Evolutionary conservation across 164 flowering plant species (phyloP).

Genomic region (Cinnamomum chago): DNA sequence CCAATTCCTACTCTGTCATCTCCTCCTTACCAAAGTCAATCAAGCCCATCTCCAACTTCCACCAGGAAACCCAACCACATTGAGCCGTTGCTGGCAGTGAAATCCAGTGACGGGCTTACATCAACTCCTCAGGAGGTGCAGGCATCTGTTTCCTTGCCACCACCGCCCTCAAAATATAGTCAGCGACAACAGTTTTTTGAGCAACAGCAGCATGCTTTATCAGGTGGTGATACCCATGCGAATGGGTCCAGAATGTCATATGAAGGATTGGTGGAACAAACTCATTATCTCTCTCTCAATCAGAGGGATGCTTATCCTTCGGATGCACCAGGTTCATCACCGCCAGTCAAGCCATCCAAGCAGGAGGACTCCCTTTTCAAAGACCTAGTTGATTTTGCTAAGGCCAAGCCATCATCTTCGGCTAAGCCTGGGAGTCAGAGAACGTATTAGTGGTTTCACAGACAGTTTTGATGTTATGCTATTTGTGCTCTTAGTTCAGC

Average conservation of each 20-base stretch:
- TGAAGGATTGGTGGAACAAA: slow-evolving; percentile 60
- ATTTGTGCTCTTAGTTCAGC: too few species aligned
- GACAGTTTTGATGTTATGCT: neutral
- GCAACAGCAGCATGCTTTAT: slow-evolving; percentile 17
- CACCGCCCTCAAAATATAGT: slow-evolving; percentile 74
- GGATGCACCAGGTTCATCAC: slow-evolving; percentile 23
- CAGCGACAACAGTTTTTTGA: slow-evolving; percentile 87
- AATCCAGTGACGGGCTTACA: slow-evolving; percentile 46
- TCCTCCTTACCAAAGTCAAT: slow-evolving; percentile 13
- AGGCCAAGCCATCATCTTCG: slow-evolving; percentile 64
- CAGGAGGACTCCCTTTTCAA: slow-evolving; percentile 75
- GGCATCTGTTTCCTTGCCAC: slow-evolving; percentile 46
- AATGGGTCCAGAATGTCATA: slow-evolving; percentile 53
- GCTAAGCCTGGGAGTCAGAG: slow-evolving; percentile 43
- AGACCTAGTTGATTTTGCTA: slow-evolving; percentile 82
- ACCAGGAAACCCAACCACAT: slow-evolving; percentile 38
- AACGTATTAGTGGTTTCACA: slow-evolving; percentile 27
- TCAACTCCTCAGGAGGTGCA: slow-evolving; percentile 53
- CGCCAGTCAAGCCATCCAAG: slow-evolving; percentile 42
- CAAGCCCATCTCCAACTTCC: slow-evolving; percentile 29
- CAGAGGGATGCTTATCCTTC: neutral
- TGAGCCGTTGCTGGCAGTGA: slow-evolving; percentile 37
- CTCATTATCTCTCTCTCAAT: slow-evolving; percentile 60
- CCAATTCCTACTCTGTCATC: slow-evolving; percentile 3
- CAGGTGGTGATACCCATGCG: slow-evolving; percentile 21